Evolutionary conservation across 2,329 filamentous ascomycete genomes (phyloP).

Genomic region (Trichophyton rubrum): DNA sequence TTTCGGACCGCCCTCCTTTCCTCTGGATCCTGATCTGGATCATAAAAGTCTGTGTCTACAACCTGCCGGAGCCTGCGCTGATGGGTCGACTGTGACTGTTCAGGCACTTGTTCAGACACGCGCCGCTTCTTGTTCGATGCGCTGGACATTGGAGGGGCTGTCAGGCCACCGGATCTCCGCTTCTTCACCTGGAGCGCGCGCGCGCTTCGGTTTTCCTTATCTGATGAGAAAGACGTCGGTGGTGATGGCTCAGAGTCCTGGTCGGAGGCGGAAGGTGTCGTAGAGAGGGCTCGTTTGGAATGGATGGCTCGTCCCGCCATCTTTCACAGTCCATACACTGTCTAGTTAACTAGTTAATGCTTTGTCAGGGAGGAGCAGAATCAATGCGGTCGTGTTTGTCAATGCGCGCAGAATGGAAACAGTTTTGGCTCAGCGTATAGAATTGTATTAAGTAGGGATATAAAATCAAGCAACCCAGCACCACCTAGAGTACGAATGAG

Average conservation of each 20-base stretch:
- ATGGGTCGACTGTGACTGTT: conserved; percentile 8
- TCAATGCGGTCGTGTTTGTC: not conserved
- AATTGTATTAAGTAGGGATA: not conserved
- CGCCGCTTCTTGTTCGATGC: conserved; percentile 12
- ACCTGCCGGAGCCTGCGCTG: conserved; percentile 4
- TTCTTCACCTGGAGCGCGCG: conserved; percentile 19
- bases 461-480: not conserved
- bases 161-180: conserved; percentile 8
- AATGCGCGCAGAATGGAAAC: not conserved
- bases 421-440: not conserved
- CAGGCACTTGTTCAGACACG: conserved; percentile 8
- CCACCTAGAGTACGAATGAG: not conserved
- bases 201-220: conserved; percentile 33
- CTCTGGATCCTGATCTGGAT: conserved; percentile 65
- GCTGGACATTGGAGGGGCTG: conserved; percentile 9
- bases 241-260: conserved; percentile 19
- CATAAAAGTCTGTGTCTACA: conserved; percentile 46
- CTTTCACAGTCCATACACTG: not conserved
- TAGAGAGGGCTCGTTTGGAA: not conserved
- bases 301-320: not conserved
- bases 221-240: conserved; percentile 25
- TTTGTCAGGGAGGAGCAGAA: not conserved
- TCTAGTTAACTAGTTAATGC: not conserved
- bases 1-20: conserved; percentile 59
- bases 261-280: conserved; percentile 9